A percentile compares a stretch with the other conserved stretches of the same genome.
These are phyloP conservation scores for Metarhizium album DNA, from an alignment of 2,329 filamentous ascomycete genomes.

Conservation along the genomic window DNA sequence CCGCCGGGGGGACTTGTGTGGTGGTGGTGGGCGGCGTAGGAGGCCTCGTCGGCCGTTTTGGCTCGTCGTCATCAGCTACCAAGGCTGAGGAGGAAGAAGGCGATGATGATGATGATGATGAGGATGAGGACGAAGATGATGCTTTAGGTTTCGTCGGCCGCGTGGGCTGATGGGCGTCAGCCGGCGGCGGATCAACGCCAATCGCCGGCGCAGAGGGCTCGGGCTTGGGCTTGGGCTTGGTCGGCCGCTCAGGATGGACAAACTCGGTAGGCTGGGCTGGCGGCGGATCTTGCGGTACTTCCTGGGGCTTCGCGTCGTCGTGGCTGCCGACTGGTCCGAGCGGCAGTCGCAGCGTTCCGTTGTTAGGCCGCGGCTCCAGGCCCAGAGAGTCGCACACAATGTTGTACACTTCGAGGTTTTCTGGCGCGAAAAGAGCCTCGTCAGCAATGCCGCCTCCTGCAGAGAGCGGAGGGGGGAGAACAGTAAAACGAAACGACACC, in stretches of 20 bases:
- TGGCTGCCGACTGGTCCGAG: slow-evolving; percentile 55
- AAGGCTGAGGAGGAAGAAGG: too few relatives aligned
- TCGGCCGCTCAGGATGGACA: not conserved
- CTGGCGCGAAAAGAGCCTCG: slow-evolving; percentile 31
- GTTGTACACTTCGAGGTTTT: slow-evolving; percentile 94
- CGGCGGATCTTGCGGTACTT: slow-evolving; percentile 42
- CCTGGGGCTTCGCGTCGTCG: slow-evolving; percentile 33
- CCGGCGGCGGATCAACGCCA: not conserved
- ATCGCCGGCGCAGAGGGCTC: not conserved
- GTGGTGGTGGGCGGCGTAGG: not conserved
- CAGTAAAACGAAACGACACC: not conserved
- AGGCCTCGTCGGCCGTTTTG: not conserved
- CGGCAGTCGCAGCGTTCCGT: slow-evolving; percentile 72
- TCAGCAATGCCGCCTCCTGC: not conserved
- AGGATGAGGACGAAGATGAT: not conserved
- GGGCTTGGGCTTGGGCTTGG: slow-evolving; percentile 7
- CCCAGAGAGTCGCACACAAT: slow-evolving; percentile 83
- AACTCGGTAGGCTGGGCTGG: slow-evolving; percentile 1
- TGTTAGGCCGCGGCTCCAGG: slow-evolving; percentile 65
- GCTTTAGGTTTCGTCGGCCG: slow-evolving; percentile 6
- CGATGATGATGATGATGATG: too few relatives aligned
- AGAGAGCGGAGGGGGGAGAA: not conserved
- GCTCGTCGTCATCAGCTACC: not conserved
- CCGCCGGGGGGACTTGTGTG: not conserved
- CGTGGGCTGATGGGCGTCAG: not conserved